These are phyloP conservation scores for Cladophialophora yegresii DNA, from an alignment of 2,329 filamentous ascomycete species.

Conservation along the genomic window DNA sequence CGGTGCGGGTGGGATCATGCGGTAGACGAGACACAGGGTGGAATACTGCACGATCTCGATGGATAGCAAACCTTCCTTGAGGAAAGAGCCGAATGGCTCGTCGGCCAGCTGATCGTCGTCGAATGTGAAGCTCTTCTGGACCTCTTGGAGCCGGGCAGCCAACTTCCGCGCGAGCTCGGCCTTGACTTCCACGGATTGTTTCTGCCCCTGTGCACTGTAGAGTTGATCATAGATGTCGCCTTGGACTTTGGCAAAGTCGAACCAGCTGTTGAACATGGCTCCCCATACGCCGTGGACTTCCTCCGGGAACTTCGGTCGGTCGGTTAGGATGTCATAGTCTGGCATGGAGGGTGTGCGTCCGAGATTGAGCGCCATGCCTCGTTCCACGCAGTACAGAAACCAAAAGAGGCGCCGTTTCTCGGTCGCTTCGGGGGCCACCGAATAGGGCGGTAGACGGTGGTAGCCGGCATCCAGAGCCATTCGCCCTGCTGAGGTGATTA, in stretches of 20 bases:
- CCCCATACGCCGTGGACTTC: slow-evolving; percentile 49
- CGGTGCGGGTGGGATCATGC: slow-evolving; percentile 52
- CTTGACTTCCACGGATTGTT: slow-evolving; percentile 50
- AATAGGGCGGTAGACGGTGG: slow-evolving; percentile 50
- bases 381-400: slow-evolving; percentile 62
- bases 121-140: slow-evolving; percentile 14
- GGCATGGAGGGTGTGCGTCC: slow-evolving; percentile 61
- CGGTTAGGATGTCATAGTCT: slow-evolving; percentile 61
- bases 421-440: slow-evolving; percentile 36
- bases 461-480: slow-evolving; percentile 65
- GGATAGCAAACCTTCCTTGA: slow-evolving; percentile 34
- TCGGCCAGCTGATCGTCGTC: slow-evolving; percentile 1
- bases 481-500: slow-evolving; percentile 60
- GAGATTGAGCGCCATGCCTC: slow-evolving; percentile 59
- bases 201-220: slow-evolving; percentile 48
- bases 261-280: slow-evolving; percentile 56
- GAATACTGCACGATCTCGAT: slow-evolving; percentile 54
- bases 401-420: slow-evolving; percentile 53
- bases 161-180: slow-evolving; percentile 47
- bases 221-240: slow-evolving; percentile 61
- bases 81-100: not conserved
- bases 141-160: slow-evolving; percentile 3
- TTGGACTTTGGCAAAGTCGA: slow-evolving; percentile 59
- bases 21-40: slow-evolving; percentile 56
- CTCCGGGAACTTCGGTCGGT: slow-evolving; percentile 38